Conservation (phyloP, 495 filamentous ascomycete genomes). For the Penicillium bovifimosum region DNA sequence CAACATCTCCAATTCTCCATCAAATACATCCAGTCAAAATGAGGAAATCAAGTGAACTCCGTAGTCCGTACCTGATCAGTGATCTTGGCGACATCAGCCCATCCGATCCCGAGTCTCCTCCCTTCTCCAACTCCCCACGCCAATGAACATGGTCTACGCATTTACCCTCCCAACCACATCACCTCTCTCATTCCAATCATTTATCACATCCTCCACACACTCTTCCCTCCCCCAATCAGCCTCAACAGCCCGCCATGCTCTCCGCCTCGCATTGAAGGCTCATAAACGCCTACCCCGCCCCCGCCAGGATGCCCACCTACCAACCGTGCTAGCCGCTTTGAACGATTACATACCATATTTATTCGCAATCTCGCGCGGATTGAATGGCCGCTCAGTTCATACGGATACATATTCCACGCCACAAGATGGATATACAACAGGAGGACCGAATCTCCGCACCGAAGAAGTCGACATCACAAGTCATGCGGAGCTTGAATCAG, state of each 20-base stretch:
- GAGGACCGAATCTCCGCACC: conserved; percentile 7
- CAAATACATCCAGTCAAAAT: too few relatives aligned
- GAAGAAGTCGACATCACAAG: conserved; percentile 62
- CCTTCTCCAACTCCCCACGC: conserved; percentile 16
- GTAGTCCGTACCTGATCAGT: too few relatives aligned
- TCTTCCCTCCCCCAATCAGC: conserved; percentile 75
- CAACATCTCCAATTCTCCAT: too few relatives aligned
- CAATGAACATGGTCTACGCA: conserved; percentile 69
- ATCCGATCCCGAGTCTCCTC: conserved; percentile 2
- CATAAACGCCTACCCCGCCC: conserved; percentile 69
- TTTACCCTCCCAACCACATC: conserved; percentile 83
- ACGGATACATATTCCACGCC: not conserved
- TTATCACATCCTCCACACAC: conserved; percentile 65
- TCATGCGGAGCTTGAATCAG: conserved; percentile 51
- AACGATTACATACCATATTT: conserved; percentile 77
- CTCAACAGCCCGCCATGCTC: conserved; percentile 70
- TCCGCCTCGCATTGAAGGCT: conserved; percentile 70
- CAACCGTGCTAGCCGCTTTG: conserved; percentile 58
- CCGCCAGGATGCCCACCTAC: conserved; percentile 60
- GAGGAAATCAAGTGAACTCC: too few relatives aligned
- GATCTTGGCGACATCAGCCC: conserved; percentile 19
- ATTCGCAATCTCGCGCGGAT: conserved; percentile 63
- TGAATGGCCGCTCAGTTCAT: conserved; percentile 41
- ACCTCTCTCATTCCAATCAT: conserved; percentile 67
- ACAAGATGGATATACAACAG: not conserved